Evolutionary conservation across 108 stramenopile genomes (phyloP).

Genomic region (Epithemia pelagica): DNA sequence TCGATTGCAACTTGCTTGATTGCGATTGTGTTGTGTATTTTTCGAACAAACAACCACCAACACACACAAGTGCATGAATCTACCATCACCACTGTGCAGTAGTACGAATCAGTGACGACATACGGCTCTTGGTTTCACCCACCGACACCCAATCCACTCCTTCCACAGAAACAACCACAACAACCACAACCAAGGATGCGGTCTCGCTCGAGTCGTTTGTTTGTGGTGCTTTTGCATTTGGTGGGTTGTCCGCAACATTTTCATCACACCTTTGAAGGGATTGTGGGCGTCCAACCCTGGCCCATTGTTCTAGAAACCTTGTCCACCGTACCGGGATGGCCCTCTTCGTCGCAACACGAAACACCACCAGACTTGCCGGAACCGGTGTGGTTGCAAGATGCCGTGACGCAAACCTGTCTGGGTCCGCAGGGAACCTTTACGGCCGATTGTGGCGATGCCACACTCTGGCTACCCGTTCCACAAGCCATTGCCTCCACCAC

Average conservation of each 20-base stretch:
- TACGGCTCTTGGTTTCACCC: too few relatives aligned
- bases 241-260: constrained; percentile 26
- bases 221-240: constrained; percentile 48
- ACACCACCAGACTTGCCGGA: constrained; percentile 4
- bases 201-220: constrained; percentile 46
- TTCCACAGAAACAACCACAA: too few relatives aligned
- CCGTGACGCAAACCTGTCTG: constrained; percentile 47
- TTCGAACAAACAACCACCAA: too few relatives aligned
- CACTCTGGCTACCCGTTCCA: constrained; percentile 46
- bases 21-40: too few relatives aligned
- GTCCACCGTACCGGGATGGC: too few relatives aligned
- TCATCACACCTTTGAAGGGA: constrained; percentile 18
- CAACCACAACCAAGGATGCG: too few relatives aligned
- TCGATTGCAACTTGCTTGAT: too few relatives aligned
- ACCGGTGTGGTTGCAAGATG: constrained; percentile 69
- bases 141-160: too few relatives aligned
- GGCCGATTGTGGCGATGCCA: constrained; percentile 70
- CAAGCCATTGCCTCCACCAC: background rate
- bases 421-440: constrained; percentile 56
- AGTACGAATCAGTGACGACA: too few relatives aligned
- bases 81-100: too few relatives aligned
- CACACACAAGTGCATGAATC: too few relatives aligned
- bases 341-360: constrained; percentile 5
- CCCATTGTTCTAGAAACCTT: constrained; percentile 49
- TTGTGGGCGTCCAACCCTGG: constrained; percentile 48